A percentile compares a stretch with the other conserved stretches of the same genome.
Evolutionary conservation across 352 stramenopile genomes (phyloP).

Genomic region (Globisporangium canariense): DNA sequence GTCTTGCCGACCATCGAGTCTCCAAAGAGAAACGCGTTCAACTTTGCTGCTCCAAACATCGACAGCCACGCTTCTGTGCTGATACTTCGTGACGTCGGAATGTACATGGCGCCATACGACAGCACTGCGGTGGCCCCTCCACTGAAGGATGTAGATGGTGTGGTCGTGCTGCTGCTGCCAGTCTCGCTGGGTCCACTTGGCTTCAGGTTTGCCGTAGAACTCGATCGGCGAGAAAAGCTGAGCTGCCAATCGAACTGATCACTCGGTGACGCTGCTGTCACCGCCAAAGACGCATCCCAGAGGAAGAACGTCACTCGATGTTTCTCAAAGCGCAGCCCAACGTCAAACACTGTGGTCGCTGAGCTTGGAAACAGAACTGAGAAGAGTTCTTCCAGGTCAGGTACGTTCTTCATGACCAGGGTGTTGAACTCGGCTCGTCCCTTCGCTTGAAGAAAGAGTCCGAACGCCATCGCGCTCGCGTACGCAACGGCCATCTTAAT

Average conservation of each 20-base stretch:
- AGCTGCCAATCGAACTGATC: slow-evolving; percentile 27
- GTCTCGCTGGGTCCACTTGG: not conserved
- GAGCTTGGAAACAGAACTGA: slow-evolving; percentile 17
- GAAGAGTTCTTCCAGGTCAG: slow-evolving; percentile 24
- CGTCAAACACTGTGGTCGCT: slow-evolving; percentile 35
- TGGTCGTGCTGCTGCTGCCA: not conserved
- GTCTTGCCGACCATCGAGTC: slow-evolving; percentile 54
- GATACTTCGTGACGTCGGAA: slow-evolving; percentile 38
- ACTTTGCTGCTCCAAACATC: slow-evolving; percentile 33
- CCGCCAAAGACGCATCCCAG: slow-evolving; percentile 23
- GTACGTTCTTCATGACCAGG: slow-evolving; percentile 21
- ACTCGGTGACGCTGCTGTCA: slow-evolving; percentile 2
- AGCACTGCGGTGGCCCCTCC: not conserved
- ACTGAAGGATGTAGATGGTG: slow-evolving; percentile 1
- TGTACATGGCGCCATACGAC: slow-evolving; percentile 28
- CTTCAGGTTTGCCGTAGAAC: slow-evolving; percentile 8
- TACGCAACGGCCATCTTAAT: slow-evolving; percentile 38
- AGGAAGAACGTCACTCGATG: slow-evolving; percentile 25
- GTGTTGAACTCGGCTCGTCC: slow-evolving; percentile 31
- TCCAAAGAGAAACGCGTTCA: slow-evolving; percentile 47
- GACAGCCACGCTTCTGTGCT: slow-evolving; percentile 35
- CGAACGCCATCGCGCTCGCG: slow-evolving; percentile 30
- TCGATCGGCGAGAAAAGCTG: slow-evolving; percentile 24
- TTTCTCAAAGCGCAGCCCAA: slow-evolving; percentile 34
- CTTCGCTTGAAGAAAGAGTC: slow-evolving; percentile 25